A percentile compares a stretch with the other conserved stretches of the same genome.
Conservation (phyloP, 1,284 basidiomycete species). For the Ceratobasidium sp. region DNA sequence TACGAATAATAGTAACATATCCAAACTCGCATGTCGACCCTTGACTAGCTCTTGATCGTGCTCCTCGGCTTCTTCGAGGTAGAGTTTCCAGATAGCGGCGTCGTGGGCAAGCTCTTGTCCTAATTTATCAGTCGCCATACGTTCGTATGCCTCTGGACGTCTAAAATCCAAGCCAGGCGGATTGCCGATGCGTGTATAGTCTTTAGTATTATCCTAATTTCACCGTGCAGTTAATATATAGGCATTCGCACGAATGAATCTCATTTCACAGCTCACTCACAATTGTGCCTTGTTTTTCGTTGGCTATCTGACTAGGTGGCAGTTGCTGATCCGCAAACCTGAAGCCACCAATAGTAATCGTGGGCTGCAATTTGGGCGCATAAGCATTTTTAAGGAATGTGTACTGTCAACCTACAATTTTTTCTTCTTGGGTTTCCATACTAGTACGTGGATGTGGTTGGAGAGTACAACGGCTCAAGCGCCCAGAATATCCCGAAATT, state of each 20-base stretch:
- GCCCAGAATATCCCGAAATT: no score
- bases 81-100: slow-evolving; percentile 8
- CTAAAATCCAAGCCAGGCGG: not conserved
- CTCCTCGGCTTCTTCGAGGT: slow-evolving; percentile 14
- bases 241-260: not conserved
- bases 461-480: no score
- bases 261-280: not conserved
- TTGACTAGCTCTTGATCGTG: slow-evolving; percentile 32
- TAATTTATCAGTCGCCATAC: slow-evolving; percentile 1
- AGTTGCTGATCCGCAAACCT: not conserved
- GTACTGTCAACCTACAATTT: no score
- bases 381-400: no score
- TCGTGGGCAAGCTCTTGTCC: slow-evolving; percentile 24
- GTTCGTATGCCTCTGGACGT: not conserved
- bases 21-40: slow-evolving; percentile 14
- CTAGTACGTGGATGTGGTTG: no score
- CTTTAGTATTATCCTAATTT: not conserved
- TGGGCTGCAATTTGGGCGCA: not conserved
- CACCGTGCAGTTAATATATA: not conserved
- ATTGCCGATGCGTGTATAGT: not conserved
- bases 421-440: no score
- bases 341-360: not conserved
- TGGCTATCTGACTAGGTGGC: not conserved
- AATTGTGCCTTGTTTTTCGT: not conserved
- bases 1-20: slow-evolving; percentile 29